Evolutionary conservation across 371 early-diverging fungal species (phyloP).

Genomic region (Apophysomyces variabilis): DNA sequence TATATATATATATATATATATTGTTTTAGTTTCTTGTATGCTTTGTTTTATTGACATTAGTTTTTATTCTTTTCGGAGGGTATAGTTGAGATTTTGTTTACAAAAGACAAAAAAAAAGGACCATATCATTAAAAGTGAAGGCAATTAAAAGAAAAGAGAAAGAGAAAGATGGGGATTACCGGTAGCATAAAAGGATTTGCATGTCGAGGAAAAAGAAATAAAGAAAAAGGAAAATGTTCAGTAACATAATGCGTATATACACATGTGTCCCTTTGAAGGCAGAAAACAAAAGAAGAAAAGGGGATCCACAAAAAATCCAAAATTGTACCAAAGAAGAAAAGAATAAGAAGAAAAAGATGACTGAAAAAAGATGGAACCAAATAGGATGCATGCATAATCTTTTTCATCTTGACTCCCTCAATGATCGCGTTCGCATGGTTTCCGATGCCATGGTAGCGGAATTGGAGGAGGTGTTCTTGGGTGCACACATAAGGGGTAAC

Average conservation of each 20-base stretch:
- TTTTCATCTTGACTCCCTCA: neutral
- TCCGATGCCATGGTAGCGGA: neutral
- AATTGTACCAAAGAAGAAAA: slow-evolving; percentile 12
- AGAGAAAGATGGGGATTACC: neutral
- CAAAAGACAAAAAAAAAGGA: neutral
- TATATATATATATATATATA: no score
- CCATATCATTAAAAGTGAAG: neutral
- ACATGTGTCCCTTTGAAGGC: slow-evolving; percentile 1
- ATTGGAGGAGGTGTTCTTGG: slow-evolving; percentile 29
- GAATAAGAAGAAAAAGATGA: neutral
- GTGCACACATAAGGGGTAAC: slow-evolving; percentile 69
- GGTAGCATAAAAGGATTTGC: slow-evolving; percentile 10
- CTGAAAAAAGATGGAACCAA: neutral
- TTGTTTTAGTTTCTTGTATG: neutral
- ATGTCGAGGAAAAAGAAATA: neutral
- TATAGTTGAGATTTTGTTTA: slow-evolving; percentile 4
- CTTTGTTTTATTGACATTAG: neutral
- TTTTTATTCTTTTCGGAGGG: slow-evolving; percentile 3
- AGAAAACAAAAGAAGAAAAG: slow-evolving; percentile 1
- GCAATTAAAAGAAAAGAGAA: neutral
- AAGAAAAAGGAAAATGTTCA: neutral
- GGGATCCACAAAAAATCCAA: slow-evolving; percentile 12
- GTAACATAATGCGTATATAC: slow-evolving; percentile 5
- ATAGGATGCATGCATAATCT: slow-evolving; percentile 10
- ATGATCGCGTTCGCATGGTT: slow-evolving; percentile 4